phyloP scores from a whole-genome alignment of 306 rosid species.

The Cucurbita argyrosperma region DNA sequence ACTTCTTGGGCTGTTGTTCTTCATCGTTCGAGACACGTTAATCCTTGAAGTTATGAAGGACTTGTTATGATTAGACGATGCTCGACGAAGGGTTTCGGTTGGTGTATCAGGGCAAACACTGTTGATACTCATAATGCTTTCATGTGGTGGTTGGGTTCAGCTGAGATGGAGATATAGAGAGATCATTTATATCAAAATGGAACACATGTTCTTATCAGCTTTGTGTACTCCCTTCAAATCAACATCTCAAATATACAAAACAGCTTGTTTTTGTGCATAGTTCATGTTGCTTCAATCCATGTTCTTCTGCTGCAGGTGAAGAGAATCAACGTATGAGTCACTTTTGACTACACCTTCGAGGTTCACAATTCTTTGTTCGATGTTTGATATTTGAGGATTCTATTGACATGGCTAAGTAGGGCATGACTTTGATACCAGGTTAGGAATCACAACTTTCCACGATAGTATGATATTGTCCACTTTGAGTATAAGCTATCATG shows the following conservation, averaged over 20 bases:
- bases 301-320: not conserved
- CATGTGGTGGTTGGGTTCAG: not conserved
- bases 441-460: too few species aligned
- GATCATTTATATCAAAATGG: not conserved
- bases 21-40: slow-evolving; percentile 70
- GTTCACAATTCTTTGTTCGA: too few species aligned
- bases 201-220: not conserved
- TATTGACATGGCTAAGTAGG: too few species aligned
- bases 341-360: too few species aligned
- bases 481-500: too few species aligned
- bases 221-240: slow-evolving; percentile 1
- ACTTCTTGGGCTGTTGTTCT: slow-evolving; percentile 68
- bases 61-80: slow-evolving; percentile 25
- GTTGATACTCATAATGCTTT: not conserved
- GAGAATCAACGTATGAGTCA: too few species aligned
- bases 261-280: not conserved
- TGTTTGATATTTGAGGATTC: too few species aligned
- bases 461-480: too few species aligned
- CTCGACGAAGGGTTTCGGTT: not conserved
- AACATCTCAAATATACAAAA: not conserved
- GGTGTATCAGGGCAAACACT: not conserved
- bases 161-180: not conserved
- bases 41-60: slow-evolving; percentile 80
- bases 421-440: too few species aligned
- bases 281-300: not conserved